Base-by-base conservation (phyloP, 2,329 filamentous ascomycete species). In the Colletotrichum noveboracense region DNA sequence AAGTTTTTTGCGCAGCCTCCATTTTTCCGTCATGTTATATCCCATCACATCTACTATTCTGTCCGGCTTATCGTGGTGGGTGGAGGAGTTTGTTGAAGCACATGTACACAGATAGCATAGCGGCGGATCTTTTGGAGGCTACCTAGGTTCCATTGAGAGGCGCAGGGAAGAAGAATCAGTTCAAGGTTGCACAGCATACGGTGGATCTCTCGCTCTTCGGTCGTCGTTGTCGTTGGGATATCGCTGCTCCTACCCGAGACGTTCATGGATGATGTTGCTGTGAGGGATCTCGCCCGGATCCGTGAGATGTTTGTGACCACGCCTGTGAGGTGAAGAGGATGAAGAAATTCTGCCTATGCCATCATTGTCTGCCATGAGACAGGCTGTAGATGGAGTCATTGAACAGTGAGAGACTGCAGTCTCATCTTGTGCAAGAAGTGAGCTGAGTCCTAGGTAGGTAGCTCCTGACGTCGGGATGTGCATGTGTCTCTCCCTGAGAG, bases 91-190 rank as follows among this genome's bases (percentile, higher is more conserved):
- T 66, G 71, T 70, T 55, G 60, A 66, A 48, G 66, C 65, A 70
- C 52, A 71, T 76, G 61, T 76, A 75, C 55, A 75, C 71, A 76
- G 58, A 69, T 65, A 76, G 66, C 74, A 71, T 75, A 76, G 71
- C 74, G 74, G 61, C 71, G 71, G 28, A 70, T 52, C 61, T 73
- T 75, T 62, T 65, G 70, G 60, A 69, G 65, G 66, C 71, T 75
- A 64, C 56, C 34, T 52, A 61, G 65, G 70, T 68, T 76, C 43
- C 43, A 74, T 74, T 30, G 55, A 28, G 65, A 69, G 30, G 43
- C 64, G 43, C 38, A 48, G 65, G 58, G 55, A 61, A 34, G 56
- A 68, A 73, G 28, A 73, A 66, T 52, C 66, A 52, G 64, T 38
- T 52, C 28, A 65, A 61, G 34, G 32, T 21, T 43, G 34, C 32